Base-by-base conservation (phyloP, 2,329 filamentous ascomycete genomes). In the Fusarium nematophilum region DNA sequence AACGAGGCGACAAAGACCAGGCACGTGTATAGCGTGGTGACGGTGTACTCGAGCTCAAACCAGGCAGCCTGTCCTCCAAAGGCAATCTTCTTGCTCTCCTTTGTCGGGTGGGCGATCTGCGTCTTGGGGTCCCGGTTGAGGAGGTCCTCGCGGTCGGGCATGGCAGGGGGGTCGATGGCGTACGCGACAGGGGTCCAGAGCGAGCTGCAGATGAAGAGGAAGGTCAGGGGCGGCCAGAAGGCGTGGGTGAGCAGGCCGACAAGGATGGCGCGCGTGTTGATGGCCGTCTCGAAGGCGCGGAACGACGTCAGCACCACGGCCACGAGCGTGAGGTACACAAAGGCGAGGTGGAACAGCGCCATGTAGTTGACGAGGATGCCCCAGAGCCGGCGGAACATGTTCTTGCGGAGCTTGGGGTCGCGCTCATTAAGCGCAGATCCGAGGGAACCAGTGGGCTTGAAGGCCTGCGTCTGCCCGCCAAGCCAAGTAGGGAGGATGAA, bases 181-280 rank as follows among this genome's bases (percentile, higher is more conserved):
- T 89, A 89, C 2, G 78, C 76, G 38, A 89, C 78, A 0, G 86
- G 86, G 0, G 80, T 84, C 83, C 83, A 86, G 21, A 85, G 73
- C 1, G 82, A 82, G 44, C 76, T 80, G 75, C 79, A 81, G 40
- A 83, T 78, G 66, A 83, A 82, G 36, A 86, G 65, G 73, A 85
- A 87, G 1, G 83, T 82, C 36, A 87, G 65, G 0, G 86, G 86
- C 6, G 85, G 85, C 86, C 86, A 88, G 73, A 83, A 84, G 10
- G 83, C 84, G 68, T 87, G 84, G 0, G 84, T 86, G 33, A 88
- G 68, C 4, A 89, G 74, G 62, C 79, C 80, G 40, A 82, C 67
- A 13, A 86, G 73, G n/a, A 79, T 72, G 9, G 77, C 75, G 59
- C 72, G 72, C 27, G 74, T 71, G 5, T 71, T 67, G 15, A 73